Base-by-base conservation (phyloP, 2,329 filamentous ascomycete genomes). In the Orbilia oligospora region DNA sequence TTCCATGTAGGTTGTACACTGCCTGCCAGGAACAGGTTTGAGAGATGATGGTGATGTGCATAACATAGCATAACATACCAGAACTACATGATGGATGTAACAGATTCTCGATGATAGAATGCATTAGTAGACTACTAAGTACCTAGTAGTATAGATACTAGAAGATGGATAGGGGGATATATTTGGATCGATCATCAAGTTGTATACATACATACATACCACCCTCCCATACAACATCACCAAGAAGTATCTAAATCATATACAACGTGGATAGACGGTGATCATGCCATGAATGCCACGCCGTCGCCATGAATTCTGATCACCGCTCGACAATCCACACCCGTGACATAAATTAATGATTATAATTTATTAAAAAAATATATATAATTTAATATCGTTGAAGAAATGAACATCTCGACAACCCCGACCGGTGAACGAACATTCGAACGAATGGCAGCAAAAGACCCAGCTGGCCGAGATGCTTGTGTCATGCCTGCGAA, bases 41-140 rank as follows among this genome's bases (percentile, higher is more conserved):
- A 30, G 51, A 38, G 53, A 58, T 58, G 53, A 58, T 58, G 33
- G 8, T 58, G 53, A 36, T 38, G 53, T 58, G 53, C 53, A 58
- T 58, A 58, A 33, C 51, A 55, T 6, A 51, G 53, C 53, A 58
- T 58, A 58, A 33, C 51, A 55, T 6, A 51, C 3, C 18, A 49
- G n/a, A 49, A 38, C 53, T 30, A 3, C 5, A 14, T 16, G 44
- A 46, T 46, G 44, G 16, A 46, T 46, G 44, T 46, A 5, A 18
- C 44, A 46, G 51, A 61, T 61, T 61, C 56, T 61, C 56, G 56
- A 61, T 27, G 20, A 18, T 44, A n/a, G 56, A 61, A 55, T 55
- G 56, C 9, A n/a, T n/a, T n/a, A n/a, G n/a, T n/a, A n/a, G n/a
- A n/a, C n/a, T n/a, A n/a, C n/a, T n/a, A 16, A 14, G 41, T 46